Evolutionary conservation across 345 rosid species (phyloP), one percentile per base, ranked within the genome.

Genomic region (Excoecaria cochinchinensis): DNA sequence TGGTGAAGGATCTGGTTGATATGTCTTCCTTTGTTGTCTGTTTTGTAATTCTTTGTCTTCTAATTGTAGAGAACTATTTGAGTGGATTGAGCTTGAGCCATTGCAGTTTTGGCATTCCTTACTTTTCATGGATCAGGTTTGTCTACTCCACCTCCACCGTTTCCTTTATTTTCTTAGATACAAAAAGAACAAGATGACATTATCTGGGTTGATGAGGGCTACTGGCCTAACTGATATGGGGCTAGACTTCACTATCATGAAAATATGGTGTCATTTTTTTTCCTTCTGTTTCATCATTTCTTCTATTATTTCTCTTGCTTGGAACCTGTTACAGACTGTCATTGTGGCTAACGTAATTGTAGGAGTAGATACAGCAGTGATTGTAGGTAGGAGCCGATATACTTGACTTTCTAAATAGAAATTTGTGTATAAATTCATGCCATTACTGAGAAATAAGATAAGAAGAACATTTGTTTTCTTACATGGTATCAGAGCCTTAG

Each of bases 41-140:
- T 57, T 55, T 51, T 75, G 21, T 71, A 48, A 48, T 70, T 72
- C 61, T 74, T 74, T 76, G 57, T 74, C 69, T 80, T 76, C 69
- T 69, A 22, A 59, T 73, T 76, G 53, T 86, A 94, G 99, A 74
- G 95, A 92, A 78, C 83, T 91, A 52, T 92, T 92, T 38, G 92
- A 92, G 79, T 91, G 97, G 97, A 86, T 95, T 71, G 89, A 87
- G 83, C 92, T 95, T 72, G 97, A 95, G 82, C 91, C 89, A 8
- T 68, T 85, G 82, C 88, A 89, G 79, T 95, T 85, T 83, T 92
- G 97, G 99, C 89, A 91, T 81, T 89, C 97, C 38, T 85, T 95
- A 80, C 97, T 95, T 76, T 95, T 91, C 80, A 95, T 92, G 99
- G 99, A 95, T 81, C 92, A 92, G 98, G 98, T 94, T 82, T 65